Conservation (phyloP, 2,329 filamentous ascomycete species). For the Exophiala sp. region DNA sequence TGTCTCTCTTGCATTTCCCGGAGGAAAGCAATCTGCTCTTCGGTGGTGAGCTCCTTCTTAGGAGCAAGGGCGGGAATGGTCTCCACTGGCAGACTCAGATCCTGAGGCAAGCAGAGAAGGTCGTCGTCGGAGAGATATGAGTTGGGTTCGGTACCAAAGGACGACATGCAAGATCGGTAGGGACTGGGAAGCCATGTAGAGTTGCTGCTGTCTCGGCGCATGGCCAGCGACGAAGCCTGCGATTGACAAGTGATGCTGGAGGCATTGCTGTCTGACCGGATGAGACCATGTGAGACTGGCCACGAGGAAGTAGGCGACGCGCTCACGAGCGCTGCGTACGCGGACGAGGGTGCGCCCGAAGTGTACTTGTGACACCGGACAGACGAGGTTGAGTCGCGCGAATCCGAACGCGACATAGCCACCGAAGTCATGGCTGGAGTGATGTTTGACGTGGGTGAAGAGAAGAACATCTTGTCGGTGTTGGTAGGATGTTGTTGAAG, state of each 20-base stretch:
- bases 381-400: slow-evolving; percentile 26
- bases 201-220: slow-evolving; percentile 27
- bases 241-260: slow-evolving; percentile 10
- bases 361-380: slow-evolving; percentile 13
- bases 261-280: slow-evolving; percentile 17
- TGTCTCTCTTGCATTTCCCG: slow-evolving; percentile 28
- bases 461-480: slow-evolving; percentile 25
- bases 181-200: slow-evolving; percentile 28
- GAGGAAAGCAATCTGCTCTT: slow-evolving; percentile 28
- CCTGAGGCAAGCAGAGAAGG: slow-evolving; percentile 20
- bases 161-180: slow-evolving; percentile 28
- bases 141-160: slow-evolving; percentile 23
- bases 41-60: slow-evolving; percentile 28
- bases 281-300: slow-evolving; percentile 14
- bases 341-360: slow-evolving; percentile 17
- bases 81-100: slow-evolving; percentile 23
- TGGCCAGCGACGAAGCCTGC: slow-evolving; percentile 18
- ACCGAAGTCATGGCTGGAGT: slow-evolving; percentile 27
- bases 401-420: slow-evolving; percentile 29
- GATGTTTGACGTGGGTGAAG: slow-evolving; percentile 27
- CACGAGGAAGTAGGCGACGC: slow-evolving; percentile 25
- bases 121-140: slow-evolving; percentile 30
- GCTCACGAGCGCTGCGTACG: slow-evolving; percentile 22
- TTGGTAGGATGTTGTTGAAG: neutral
- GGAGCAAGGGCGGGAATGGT: slow-evolving; percentile 22